Evolutionary conservation across 2,329 filamentous ascomycete genomes (phyloP), one percentile per base, ranked within the genome.

Genomic region (Calycina herbarum): DNA sequence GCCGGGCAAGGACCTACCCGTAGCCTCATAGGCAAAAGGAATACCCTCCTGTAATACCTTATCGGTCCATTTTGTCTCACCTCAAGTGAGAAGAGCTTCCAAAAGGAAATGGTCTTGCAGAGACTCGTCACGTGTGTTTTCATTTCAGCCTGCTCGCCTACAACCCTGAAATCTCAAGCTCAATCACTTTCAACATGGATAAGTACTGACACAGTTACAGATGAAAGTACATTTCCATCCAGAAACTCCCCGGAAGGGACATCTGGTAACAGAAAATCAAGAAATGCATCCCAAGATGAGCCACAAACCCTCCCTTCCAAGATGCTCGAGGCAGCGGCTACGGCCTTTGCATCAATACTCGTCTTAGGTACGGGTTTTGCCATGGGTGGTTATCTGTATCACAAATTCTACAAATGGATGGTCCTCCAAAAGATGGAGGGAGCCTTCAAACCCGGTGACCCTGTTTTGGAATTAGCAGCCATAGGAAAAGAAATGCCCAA

Each of bases 381-480:
- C 57, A 72, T 85, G 29, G 90, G 91, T 6, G 92, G 89, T 29
- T 94, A 92, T 77, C 83, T 84, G 59, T 96, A 95, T 76, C 91
- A 95, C 77, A 87, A 85, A 73, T 87, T 85, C 76, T 98, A 99
- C 85, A 99, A 99, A 80, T 85, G 89, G 78, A 80, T 96, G 64
- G 93, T 98, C 33, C 81, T 98, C n/a, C 81, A 88, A 70, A 99
- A 99, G 79, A 98, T 99, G 83, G 87, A 91, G 70, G 90, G 91
- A 72, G 95, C 95, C 29, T 99, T 99, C 78, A 85, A 90, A 65
- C 93, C 94, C 1, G 95, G 95, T 11, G 95, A 99, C 76, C 94
- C 93, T 0, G 93, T 94, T 31, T 86, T 94, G 20, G 94, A 91
- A 65, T 81, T 97, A 57, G 93, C 93, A 1, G 89, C 90, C 31